Base-by-base conservation (phyloP, 2,329 filamentous ascomycete species). In the Penicillium polonicum region DNA sequence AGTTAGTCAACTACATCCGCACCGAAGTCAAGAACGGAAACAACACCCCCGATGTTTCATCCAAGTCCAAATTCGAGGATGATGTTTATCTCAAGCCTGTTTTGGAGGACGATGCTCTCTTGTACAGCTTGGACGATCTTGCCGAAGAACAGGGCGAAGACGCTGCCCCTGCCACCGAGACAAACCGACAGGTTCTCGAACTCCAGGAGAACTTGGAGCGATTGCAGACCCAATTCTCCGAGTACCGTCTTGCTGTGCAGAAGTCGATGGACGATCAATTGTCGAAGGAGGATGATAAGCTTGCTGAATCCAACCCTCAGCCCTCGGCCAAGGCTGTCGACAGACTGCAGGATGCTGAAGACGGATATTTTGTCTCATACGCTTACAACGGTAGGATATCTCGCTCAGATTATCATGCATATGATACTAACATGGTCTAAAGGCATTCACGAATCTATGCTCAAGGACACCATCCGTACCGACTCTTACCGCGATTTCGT, bases 391-490 rank as follows among this genome's bases (percentile, higher is more conserved):
- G 88, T 89, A 75, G 61, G 79, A 66, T 38, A 41, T 23, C 21
- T 13, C 6, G 17, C 29, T 8, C 13, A 23, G 1, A 8, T 17
- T 5, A 23, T 21, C 23, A 35, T 21, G n/a, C 15, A 45, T 25
- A 31, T 27, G 13, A 48, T 44, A 17, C 62, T 66, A 55, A 65
- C 29, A 42, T 33, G 3, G 15, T 36, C 7, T 19, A n/a, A 70
- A 89, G 90, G 91, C 57, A 97, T 97, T 55, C 92, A 97, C 73
- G 91, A 96, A 72, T 92, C 89, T 8, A 97, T 97, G 92, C 83
- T 97, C 61, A 96, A 96, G 73, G 92, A 97, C 70, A 82, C 85
- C 0, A 83, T 96, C 41, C 88, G 92, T 51, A 97, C 92, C 12
- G 90, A 96, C 68, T 88, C 91, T 3, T 97, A 97, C 76, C 87